These are phyloP conservation scores for Mercurialis annua DNA, from an alignment of 345 rosid species.

Conservation along the genomic window DNA sequence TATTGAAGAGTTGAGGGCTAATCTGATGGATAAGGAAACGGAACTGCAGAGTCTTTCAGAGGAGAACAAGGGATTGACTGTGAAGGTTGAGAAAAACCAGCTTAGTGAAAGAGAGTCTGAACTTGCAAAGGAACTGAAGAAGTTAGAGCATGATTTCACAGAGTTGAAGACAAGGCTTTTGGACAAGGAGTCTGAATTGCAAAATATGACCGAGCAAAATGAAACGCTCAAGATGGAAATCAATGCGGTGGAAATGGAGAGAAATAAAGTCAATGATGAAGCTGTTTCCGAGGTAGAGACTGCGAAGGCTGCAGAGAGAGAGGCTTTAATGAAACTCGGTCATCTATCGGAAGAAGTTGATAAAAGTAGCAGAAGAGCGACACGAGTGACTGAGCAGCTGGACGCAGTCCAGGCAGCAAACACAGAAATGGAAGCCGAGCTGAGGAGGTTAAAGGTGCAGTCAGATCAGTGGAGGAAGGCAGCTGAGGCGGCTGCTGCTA, in stretches of 20 bases:
- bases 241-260: constrained; percentile 47
- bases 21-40: constrained; percentile 77
- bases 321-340: constrained; percentile 59
- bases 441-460: constrained; percentile 91
- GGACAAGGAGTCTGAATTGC: constrained; percentile 55
- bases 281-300: constrained; percentile 43
- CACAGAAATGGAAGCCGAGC: constrained; percentile 75
- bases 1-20: constrained; percentile 66
- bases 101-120: constrained; percentile 39
- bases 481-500: constrained; percentile 89
- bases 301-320: constrained; percentile 53
- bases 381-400: constrained; percentile 56
- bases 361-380: constrained; percentile 62
- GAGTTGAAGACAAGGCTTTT: constrained; percentile 49
- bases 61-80: constrained; percentile 61
- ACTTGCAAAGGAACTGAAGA: constrained; percentile 43
- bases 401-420: constrained; percentile 72
- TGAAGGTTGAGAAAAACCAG: constrained; percentile 40
- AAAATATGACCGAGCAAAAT: constrained; percentile 42
- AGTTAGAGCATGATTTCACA: constrained; percentile 47
- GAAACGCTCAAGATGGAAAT: constrained; percentile 54
- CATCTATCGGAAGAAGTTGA: constrained; percentile 66
- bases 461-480: constrained; percentile 99
- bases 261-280: constrained; percentile 37
- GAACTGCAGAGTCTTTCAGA: constrained; percentile 63